Percentiles rank a stretch among this genome's conserved stretches.
Conservation (phyloP, 2,329 filamentous ascomycete species). For the Spiromastix sp. region DNA sequence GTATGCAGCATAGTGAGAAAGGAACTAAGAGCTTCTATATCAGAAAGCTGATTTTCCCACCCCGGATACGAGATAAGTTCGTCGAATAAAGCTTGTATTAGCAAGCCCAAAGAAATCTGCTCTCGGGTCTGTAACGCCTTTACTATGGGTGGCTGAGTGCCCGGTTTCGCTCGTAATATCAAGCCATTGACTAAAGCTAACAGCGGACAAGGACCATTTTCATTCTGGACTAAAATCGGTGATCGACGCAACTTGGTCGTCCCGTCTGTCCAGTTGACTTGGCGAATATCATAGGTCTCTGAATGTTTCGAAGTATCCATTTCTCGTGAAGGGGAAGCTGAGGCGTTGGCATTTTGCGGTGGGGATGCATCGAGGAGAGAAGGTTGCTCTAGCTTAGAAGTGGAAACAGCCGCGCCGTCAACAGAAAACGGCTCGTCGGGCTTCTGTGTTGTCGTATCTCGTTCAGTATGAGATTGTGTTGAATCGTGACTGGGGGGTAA, state of each 20-base stretch:
- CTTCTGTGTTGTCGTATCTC: too few relatives aligned
- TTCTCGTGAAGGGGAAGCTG: background rate
- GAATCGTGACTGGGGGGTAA: too few relatives aligned
- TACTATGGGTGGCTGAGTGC: slow-evolving; percentile 58
- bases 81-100: slow-evolving; percentile 85
- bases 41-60: slow-evolving; percentile 61
- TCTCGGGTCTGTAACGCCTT: slow-evolving; percentile 70
- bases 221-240: slow-evolving; percentile 83
- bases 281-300: slow-evolving; percentile 90
- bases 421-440: too few relatives aligned
- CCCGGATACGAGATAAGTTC: slow-evolving; percentile 75
- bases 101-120: slow-evolving; percentile 72
- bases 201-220: slow-evolving; percentile 87
- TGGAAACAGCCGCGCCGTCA: too few relatives aligned
- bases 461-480: too few relatives aligned
- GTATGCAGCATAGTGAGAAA: slow-evolving; percentile 86
- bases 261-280: slow-evolving; percentile 72
- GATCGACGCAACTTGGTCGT: slow-evolving; percentile 57
- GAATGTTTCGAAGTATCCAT: slow-evolving; percentile 4
- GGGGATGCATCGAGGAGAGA: background rate
- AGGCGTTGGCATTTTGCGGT: background rate
- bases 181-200: slow-evolving; percentile 89
- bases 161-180: slow-evolving; percentile 65
- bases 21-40: slow-evolving; percentile 75
- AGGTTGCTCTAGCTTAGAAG: too few relatives aligned